phyloP scores from a whole-genome alignment of 805 yeast genomes.

The Yarrowia phangngaensis region DNA sequence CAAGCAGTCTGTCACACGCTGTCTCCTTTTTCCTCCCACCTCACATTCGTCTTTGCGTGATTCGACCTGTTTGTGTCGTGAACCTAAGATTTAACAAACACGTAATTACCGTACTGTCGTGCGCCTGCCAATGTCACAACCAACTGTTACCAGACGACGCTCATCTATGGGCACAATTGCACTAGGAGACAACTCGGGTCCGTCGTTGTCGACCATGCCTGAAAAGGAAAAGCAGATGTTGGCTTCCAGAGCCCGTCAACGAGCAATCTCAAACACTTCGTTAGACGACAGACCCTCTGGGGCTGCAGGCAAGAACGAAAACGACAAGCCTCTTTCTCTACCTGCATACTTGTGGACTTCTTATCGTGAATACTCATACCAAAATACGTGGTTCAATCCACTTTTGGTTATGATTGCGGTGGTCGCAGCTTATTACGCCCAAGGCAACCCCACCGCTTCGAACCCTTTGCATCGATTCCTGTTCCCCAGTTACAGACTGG shows the following conservation, averaged over 20 bases:
- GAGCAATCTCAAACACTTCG: constrained; percentile 34
- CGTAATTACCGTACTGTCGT: no score
- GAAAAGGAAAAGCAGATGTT: constrained; percentile 45
- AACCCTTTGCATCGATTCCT: constrained; percentile 65
- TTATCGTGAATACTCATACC: constrained; percentile 53
- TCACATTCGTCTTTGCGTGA: no score
- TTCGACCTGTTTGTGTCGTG: no score
- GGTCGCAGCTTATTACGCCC: constrained; percentile 46
- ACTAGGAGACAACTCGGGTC: constrained; percentile 68
- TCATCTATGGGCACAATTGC: constrained; percentile 74
- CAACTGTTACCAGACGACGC: constrained; percentile 42
- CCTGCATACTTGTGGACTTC: constrained; percentile 49
- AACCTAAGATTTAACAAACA: no score
- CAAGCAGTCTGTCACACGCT: no score
- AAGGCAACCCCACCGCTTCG: constrained; percentile 54
- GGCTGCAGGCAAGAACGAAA: background rate
- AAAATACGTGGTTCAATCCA: constrained; percentile 71
- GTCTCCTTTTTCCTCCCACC: no score
- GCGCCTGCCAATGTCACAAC: no score
- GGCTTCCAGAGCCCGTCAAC: constrained; percentile 41
- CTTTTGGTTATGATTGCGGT: constrained; percentile 46
- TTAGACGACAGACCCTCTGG: constrained; percentile 10
- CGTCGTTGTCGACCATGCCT: constrained; percentile 65
- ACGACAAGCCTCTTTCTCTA: constrained; percentile 18
- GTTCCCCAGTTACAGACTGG: constrained; percentile 53